Evolutionary conservation across 164 flowering plant genomes (phyloP).

Genomic region (Magnolia officinalis): DNA sequence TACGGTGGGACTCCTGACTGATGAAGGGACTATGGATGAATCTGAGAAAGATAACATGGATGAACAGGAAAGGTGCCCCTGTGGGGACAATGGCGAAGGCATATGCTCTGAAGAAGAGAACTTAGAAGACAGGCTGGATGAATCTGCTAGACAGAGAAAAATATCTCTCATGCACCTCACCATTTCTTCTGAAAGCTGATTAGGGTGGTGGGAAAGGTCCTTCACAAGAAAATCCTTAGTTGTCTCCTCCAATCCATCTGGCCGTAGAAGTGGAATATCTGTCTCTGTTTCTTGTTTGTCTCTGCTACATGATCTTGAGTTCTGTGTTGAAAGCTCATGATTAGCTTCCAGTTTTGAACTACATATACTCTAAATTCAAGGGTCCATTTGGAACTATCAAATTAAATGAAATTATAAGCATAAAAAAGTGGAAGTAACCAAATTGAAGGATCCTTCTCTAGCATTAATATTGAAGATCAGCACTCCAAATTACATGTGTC

Average conservation of each 20-base stretch:
- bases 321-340: slow-evolving; percentile 10
- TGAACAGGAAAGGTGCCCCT: slow-evolving; percentile 33
- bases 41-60: slow-evolving; percentile 29
- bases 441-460: neutral
- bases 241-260: slow-evolving; percentile 3
- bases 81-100: slow-evolving; percentile 30
- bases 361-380: neutral
- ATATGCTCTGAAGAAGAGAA: slow-evolving; percentile 20
- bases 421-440: neutral
- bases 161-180: slow-evolving; percentile 46
- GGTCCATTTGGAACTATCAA: neutral
- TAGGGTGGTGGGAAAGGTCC: slow-evolving; percentile 34
- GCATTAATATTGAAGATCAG: neutral
- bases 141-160: slow-evolving; percentile 33
- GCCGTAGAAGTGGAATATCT: slow-evolving; percentile 3
- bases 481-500: neutral
- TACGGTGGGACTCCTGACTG: slow-evolving; percentile 16
- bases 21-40: slow-evolving; percentile 18
- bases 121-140: slow-evolving; percentile 22
- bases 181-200: slow-evolving; percentile 46
- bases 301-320: slow-evolving; percentile 8
- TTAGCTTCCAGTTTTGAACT: neutral
- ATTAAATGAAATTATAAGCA: too few species aligned
- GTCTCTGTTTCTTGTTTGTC: slow-evolving; percentile 9
- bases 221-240: slow-evolving; percentile 15